These are phyloP conservation scores for Chaetoceros muelleri DNA, from an alignment of 108 stramenopile species.

Conservation along the genomic window DNA sequence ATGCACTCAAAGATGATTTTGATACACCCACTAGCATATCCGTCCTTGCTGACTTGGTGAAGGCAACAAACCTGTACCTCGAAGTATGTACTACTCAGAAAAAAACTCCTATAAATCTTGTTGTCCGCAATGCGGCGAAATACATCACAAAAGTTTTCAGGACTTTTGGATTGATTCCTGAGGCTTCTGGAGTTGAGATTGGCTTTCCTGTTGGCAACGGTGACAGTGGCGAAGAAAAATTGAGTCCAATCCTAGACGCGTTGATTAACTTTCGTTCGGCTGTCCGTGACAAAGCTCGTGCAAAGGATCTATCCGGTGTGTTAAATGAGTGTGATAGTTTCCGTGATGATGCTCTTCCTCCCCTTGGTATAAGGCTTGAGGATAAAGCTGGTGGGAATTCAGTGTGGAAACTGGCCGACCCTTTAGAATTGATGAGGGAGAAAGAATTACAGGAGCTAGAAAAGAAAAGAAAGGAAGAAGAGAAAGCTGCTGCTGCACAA, in stretches of 20 bases:
- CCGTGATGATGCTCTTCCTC: constrained; percentile 80
- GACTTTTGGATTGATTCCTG: constrained; percentile 73
- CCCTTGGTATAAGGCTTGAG: constrained; percentile 87
- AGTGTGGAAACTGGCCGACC: constrained; percentile 89
- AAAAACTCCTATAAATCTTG: constrained; percentile 35
- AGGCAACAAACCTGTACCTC: constrained; percentile 77
- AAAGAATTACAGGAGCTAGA: constrained; percentile 50
- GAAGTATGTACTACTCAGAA: constrained; percentile 5
- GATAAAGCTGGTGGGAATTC: constrained; percentile 66
- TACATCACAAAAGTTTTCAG: constrained; percentile 83
- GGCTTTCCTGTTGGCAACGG: constrained; percentile 49
- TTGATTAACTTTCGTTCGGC: constrained; percentile 74
- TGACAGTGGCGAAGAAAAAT: constrained; percentile 34
- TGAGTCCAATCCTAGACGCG: constrained; percentile 69
- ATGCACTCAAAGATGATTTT: constrained; percentile 86
- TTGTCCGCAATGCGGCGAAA: constrained; percentile 69
- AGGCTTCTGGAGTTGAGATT: constrained; percentile 54
- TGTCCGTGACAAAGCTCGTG: constrained; percentile 59
- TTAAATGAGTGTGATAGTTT: constrained; percentile 77
- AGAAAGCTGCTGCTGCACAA: constrained; percentile 37
- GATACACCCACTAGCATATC: constrained; percentile 81
- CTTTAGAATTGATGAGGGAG: constrained; percentile 66
- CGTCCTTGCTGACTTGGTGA: constrained; percentile 65
- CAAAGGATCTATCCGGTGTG: constrained; percentile 38
- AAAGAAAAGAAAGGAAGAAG: constrained; percentile 29